phyloP scores from a whole-genome alignment of 2,329 filamentous ascomycete genomes.

The Beauveria pseudobassiana region DNA sequence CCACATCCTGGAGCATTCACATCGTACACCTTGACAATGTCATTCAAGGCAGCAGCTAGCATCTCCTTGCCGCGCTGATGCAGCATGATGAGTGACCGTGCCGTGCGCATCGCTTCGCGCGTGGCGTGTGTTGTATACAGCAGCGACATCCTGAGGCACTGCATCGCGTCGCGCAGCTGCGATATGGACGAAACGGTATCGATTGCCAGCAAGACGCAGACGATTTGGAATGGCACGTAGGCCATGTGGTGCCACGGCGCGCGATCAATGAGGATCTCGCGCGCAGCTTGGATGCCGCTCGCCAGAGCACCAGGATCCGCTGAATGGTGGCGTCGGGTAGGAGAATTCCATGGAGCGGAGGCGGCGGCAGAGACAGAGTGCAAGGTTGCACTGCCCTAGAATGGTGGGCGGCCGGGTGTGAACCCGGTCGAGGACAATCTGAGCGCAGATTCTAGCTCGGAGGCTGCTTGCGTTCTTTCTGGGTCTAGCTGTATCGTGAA shows the following conservation, averaged over 20 bases:
- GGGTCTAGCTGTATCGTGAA: constrained; percentile 48
- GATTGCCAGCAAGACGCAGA: constrained; percentile 48
- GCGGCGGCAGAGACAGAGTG: constrained; percentile 47
- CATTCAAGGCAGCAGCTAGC: constrained; percentile 27
- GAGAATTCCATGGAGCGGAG: constrained; percentile 42
- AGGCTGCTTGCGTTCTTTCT: constrained; percentile 31
- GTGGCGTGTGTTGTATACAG: constrained; percentile 39
- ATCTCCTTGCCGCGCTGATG: constrained; percentile 45
- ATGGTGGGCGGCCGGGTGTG: constrained; percentile 36
- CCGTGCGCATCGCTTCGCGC: constrained; percentile 46
- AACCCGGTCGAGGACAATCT: constrained; percentile 29
- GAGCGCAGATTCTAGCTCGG: constrained; percentile 37
- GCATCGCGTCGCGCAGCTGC: constrained; percentile 44
- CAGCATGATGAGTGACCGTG: constrained; percentile 44
- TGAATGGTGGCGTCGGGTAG: constrained; percentile 36
- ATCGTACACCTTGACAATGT: constrained; percentile 30
- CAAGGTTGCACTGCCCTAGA: constrained; percentile 46
- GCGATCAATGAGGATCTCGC: constrained; percentile 33
- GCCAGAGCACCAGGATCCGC: constrained; percentile 38
- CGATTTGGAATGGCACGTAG: constrained; percentile 52
- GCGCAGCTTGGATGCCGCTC: constrained; percentile 38
- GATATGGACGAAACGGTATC: constrained; percentile 42
- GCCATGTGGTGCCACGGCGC: constrained; percentile 53
- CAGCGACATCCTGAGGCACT: constrained; percentile 33
- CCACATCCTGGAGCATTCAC: constrained; percentile 17